Evolutionary conservation across 1,284 basidiomycete species (phyloP), one percentile per base, ranked within the genome.

Genomic region (Polyporus tsugae): DNA sequence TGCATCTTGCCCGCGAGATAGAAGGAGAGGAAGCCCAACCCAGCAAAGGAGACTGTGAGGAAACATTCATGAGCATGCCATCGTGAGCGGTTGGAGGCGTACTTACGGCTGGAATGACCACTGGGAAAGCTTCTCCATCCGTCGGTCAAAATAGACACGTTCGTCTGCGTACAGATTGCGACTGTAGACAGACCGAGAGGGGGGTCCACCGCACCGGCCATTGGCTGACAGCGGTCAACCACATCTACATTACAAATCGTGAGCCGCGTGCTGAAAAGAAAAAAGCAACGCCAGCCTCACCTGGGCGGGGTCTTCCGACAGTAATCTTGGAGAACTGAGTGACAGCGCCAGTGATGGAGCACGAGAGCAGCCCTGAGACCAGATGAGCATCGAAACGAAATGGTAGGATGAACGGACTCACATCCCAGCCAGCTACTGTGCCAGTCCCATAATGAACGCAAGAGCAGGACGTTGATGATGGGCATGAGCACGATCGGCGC

Each of bases 101-200:
- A 84, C 87, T 53, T 80, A 95, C 88, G 78, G 75, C 93, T 95
- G 0, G 95, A 90, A 81, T 99, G 97, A 0, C 97, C 97, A 62
- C 94, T 96, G 5, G 95, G 95, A 80, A 99, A 98, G 77, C 94
- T 96, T 74, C 95, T 89, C 84, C 96, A 99, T 0, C 97, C 97
- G 78, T 97, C 95, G 39, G 86, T 82, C 73, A 97, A 79, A 6
- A 90, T 85, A 17, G 77, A 71, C 15, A 78, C 75, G 75, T 95
- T 82, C 0, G 85, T 85, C 73, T 91, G 88, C 0, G 94, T 95
- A 81, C 97, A 99, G 64, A 98, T 91, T 1, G 86, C 84, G 63
- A 87, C 89, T 2, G 86, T 91, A 0, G 91, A 91, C 11, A 99
- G 84, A 0, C 94, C 93, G 70, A 88, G 96, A 0, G 85, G 78